phyloP scores from a whole-genome alignment of 495 filamentous ascomycete genomes.

The Clavariopsis aquatica region DNA sequence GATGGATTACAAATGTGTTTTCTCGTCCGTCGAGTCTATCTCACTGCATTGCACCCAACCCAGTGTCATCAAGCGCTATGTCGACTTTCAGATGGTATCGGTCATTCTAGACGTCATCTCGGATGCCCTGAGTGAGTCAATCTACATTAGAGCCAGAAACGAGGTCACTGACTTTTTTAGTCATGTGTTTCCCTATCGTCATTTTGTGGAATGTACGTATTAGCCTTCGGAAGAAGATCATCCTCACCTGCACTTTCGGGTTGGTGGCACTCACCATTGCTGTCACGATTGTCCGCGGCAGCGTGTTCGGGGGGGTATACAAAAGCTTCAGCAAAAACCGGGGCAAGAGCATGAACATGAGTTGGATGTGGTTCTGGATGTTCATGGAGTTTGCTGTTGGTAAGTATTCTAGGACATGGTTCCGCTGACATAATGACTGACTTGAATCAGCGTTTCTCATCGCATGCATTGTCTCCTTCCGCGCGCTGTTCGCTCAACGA shows the following conservation, averaged over 20 bases:
- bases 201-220: conserved; percentile 10
- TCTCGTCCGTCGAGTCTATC: neutral
- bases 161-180: neutral
- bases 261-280: conserved; percentile 14
- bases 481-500: conserved; percentile 5
- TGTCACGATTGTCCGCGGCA: conserved; percentile 10
- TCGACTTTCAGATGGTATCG: conserved; percentile 3
- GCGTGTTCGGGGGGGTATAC: conserved; percentile 4
- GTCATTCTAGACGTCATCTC: conserved; percentile 8
- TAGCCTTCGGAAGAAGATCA: conserved; percentile 7
- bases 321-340: neutral
- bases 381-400: conserved; percentile 13
- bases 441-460: conserved; percentile 8
- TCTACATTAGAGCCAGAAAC: neutral
- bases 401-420: neutral
- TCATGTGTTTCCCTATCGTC: conserved; percentile 6
- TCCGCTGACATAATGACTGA: neutral
- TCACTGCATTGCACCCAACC: neutral
- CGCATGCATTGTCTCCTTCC: conserved; percentile 13
- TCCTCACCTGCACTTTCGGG: conserved; percentile 6
- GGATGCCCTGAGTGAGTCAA: conserved; percentile 3
- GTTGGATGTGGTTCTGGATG: conserved; percentile 16
- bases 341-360: neutral
- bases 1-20: conserved; percentile 13
- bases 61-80: neutral